These are phyloP conservation scores for Coniochaeta sp. DNA, from an alignment of 2,329 filamentous ascomycete genomes.

Conservation along the genomic window DNA sequence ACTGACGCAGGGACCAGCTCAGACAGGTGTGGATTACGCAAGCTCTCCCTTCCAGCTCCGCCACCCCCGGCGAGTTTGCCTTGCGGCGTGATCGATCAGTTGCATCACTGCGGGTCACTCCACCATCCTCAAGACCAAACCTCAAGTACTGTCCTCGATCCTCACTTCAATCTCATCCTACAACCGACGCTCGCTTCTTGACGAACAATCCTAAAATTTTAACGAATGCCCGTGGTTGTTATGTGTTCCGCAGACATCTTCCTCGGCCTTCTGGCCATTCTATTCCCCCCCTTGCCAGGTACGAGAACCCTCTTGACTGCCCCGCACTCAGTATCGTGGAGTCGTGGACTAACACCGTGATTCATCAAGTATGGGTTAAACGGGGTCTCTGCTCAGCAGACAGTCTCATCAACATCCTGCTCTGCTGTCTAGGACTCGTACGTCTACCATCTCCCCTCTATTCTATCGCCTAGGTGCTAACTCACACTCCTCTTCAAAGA, in stretches of 20 bases:
- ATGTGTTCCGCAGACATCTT: constrained; percentile 58
- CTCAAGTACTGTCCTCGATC: neutral
- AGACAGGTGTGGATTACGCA: neutral
- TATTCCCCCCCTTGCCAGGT: constrained; percentile 61
- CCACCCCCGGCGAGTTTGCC: neutral
- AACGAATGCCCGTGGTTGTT: constrained; percentile 7
- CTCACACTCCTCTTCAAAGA: constrained; percentile 21
- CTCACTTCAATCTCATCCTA: neutral
- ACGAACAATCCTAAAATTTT: neutral
- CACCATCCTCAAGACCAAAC: neutral
- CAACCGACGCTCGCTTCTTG: neutral
- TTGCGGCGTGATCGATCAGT: neutral
- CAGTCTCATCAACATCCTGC: constrained; percentile 89
- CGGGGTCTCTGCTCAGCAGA: constrained; percentile 86
- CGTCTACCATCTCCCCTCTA: constrained; percentile 13
- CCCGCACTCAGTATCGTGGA: constrained; percentile 6
- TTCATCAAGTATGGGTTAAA: constrained; percentile 87
- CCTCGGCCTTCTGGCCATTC: constrained; percentile 54
- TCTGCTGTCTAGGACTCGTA: constrained; percentile 67
- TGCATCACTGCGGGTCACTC: constrained; percentile 1
- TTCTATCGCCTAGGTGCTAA: constrained; percentile 16
- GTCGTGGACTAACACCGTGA: neutral
- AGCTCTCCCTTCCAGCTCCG: neutral
- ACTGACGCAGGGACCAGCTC: neutral
- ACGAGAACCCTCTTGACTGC: constrained; percentile 21